A percentile compares a stretch with the other conserved stretches of the same genome.
Evolutionary conservation across 2,329 filamentous ascomycete genomes (phyloP).

Genomic region (Ceratocystis huliohia): DNA sequence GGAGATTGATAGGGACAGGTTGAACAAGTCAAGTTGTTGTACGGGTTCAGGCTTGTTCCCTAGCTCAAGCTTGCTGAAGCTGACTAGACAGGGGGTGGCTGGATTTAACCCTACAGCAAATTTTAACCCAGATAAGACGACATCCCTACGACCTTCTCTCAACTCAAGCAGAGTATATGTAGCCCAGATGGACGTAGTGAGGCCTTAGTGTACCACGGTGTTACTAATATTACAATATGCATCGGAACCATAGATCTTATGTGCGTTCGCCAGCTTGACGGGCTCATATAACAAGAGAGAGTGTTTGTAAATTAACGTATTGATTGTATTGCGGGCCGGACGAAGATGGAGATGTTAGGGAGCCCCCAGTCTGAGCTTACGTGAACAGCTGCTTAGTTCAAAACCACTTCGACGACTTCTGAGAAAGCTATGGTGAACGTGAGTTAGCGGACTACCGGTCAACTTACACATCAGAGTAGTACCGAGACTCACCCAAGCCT

Average conservation of each 20-base stretch:
- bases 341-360: no score
- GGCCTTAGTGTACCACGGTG: no score
- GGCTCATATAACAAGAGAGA: background rate
- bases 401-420: conserved; percentile 17
- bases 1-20: background rate
- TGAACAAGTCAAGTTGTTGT: background rate
- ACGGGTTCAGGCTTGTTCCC: background rate
- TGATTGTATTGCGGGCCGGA: no score
- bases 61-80: background rate
- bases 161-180: no score
- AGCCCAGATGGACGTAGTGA: no score
- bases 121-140: background rate
- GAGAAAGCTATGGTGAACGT: conserved; percentile 10
- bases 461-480: background rate
- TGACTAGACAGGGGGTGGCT: background rate
- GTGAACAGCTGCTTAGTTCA: background rate
- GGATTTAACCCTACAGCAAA: background rate
- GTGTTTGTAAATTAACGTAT: background rate
- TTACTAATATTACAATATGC: no score
- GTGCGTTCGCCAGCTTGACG: background rate
- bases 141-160: no score
- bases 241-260: no score
- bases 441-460: background rate
- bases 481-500: conserved; percentile 60
- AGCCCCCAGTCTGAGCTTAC: no score